Evolutionary conservation across 2,329 filamentous ascomycete genomes (phyloP).

Genomic region (Talaromyces sp.): DNA sequence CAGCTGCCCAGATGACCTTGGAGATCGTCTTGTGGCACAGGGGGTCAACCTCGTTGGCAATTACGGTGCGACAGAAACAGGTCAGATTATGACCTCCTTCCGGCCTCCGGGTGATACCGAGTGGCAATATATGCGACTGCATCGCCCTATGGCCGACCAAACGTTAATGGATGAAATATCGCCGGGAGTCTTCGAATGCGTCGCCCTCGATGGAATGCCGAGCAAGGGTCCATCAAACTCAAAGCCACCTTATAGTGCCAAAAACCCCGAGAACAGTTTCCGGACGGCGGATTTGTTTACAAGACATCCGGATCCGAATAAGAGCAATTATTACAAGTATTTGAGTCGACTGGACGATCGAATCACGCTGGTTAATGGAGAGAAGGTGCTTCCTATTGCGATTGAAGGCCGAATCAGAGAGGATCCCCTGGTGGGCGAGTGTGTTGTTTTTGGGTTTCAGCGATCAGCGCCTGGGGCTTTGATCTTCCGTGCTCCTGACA

Average conservation of each 20-base stretch:
- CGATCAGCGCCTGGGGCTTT: conserved; percentile 24
- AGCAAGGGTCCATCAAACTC: conserved; percentile 39
- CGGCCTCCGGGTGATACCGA: conserved; percentile 49
- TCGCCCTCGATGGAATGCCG: conserved; percentile 32
- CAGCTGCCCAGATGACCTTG: conserved; percentile 55
- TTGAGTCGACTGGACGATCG: conserved; percentile 13
- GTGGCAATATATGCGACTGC: conserved; percentile 57
- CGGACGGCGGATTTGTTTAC: conserved; percentile 48
- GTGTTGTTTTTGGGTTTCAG: conserved; percentile 13
- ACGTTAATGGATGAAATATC: conserved; percentile 35
- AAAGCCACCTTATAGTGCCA: neutral
- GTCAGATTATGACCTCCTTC: conserved; percentile 58
- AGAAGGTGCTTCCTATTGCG: conserved; percentile 18
- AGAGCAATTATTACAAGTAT: conserved; percentile 22
- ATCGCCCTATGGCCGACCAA: conserved; percentile 36
- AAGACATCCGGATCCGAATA: conserved; percentile 37
- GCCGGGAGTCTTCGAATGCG: conserved; percentile 32
- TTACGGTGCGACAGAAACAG: conserved; percentile 59
- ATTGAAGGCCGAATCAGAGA: conserved; percentile 13
- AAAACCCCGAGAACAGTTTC: conserved; percentile 42
- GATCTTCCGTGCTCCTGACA: conserved; percentile 49
- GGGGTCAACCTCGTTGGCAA: conserved; percentile 54
- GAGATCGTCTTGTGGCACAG: conserved; percentile 47
- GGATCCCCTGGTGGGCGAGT: conserved; percentile 10
- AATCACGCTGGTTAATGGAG: conserved; percentile 15